These are phyloP conservation scores for Eucalyptus globulus DNA, from an alignment of 345 rosid species.

Conservation along the genomic window DNA sequence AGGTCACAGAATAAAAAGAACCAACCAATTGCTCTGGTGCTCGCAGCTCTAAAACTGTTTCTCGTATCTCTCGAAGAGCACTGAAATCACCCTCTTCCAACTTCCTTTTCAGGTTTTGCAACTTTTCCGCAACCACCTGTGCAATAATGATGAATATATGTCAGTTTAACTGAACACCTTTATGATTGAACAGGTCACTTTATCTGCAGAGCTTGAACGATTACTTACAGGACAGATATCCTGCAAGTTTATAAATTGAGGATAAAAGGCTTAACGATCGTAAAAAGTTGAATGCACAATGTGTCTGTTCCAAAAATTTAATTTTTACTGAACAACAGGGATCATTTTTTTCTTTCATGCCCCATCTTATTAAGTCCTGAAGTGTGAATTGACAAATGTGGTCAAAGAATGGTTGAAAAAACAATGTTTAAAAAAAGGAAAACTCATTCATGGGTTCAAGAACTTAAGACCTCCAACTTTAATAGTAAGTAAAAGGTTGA, in stretches of 20 bases:
- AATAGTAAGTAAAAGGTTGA: not conserved
- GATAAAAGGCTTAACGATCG: not conserved
- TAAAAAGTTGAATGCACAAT: not conserved
- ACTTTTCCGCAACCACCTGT: slow-evolving; percentile 58
- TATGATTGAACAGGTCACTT: not conserved
- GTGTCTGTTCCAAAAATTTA: not conserved
- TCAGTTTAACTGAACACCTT: not conserved
- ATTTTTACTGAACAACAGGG: not conserved
- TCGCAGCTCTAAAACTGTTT: slow-evolving; percentile 51
- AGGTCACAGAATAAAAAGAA: not conserved
- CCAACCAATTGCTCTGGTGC: slow-evolving; percentile 77
- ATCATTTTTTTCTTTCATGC: not conserved
- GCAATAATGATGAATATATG: not conserved
- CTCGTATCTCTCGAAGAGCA: slow-evolving; percentile 62
- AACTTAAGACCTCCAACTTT: not conserved
- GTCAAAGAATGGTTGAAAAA: not conserved
- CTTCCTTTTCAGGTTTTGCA: slow-evolving; percentile 52
- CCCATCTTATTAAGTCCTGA: not conserved
- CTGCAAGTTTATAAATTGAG: not conserved
- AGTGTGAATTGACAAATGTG: not conserved
- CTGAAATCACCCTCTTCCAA: slow-evolving; percentile 46
- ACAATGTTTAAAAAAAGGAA: not conserved
- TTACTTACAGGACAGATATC: not conserved
- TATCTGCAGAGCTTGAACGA: not conserved
- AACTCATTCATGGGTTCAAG: not conserved